Evolutionary conservation across 352 stramenopile genomes (phyloP), one percentile per base, ranked within the genome.

Genomic region (Pseudoperonospora humuli): DNA sequence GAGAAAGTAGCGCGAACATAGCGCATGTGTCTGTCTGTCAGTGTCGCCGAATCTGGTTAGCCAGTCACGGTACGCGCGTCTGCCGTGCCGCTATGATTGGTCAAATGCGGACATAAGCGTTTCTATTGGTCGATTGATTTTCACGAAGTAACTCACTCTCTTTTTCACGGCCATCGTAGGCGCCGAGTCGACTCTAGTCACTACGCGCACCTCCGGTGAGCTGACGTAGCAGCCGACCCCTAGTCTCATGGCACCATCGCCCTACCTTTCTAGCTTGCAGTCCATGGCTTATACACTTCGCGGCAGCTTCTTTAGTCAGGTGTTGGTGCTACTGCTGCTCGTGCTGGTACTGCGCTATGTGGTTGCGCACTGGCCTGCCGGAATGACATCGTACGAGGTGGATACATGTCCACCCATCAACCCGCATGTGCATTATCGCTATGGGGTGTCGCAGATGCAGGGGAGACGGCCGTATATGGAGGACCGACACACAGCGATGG

Each of bases 391-490:
- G 18, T 89, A 74, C 56, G 77, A 89, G 42, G 62, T 84, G 33
- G 67, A 79, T 45, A 81, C 64, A 50, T 86, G 72, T 56, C 78
- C 78, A 15, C 78, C 78, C 20, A 70, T 87, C 40, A 86, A 90
- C 56, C 61, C 63, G 23, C 79, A 75, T 45, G 69, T 84, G 23
- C 68, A 79, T 54, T 93, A 89, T 45, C 75, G 64, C 53, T 93
- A 93, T 43, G 80, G 77, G 18, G 61, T 93, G 20, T 70, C 80
- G 37, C 77, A 93, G 50, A 90, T 93, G 76, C 52, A 88, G 64
- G 76, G 82, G 18, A 64, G 79, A 29, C 61, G 86, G 3, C 79
- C 80, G 49, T 96, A 96, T 63, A 96, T 96, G 84, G 87, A 96
- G 45, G 87, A 96, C 53, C 64, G 83, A 18, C 78, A 95, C 69